These are phyloP conservation scores for Nicotiana otophora DNA, from an alignment of 257 asterid genomes.

Conservation along the genomic window DNA sequence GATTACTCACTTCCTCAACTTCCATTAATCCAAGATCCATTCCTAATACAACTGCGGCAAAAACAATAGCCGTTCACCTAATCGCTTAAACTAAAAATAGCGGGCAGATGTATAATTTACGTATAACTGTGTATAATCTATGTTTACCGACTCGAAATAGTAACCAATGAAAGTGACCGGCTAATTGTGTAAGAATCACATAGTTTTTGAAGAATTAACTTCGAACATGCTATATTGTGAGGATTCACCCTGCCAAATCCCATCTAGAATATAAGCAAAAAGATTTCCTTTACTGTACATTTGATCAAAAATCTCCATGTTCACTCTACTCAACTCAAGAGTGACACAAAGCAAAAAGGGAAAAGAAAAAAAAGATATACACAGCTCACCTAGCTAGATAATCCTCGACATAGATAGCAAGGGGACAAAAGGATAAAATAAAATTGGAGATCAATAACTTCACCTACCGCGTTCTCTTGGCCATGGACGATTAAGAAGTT, in stretches of 20 bases:
- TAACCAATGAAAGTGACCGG: too few species aligned
- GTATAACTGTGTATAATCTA: too few species aligned
- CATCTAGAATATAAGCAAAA: background rate
- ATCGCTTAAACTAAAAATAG: too few species aligned
- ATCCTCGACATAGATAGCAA: slow-evolving; percentile 6
- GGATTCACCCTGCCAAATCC: background rate
- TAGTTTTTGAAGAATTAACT: background rate
- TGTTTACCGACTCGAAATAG: too few species aligned
- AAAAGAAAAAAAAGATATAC: background rate
- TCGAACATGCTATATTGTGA: background rate
- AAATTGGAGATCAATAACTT: background rate
- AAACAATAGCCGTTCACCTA: too few species aligned
- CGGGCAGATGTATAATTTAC: too few species aligned
- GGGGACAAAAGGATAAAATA: background rate
- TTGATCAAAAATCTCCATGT: slow-evolving; percentile 10
- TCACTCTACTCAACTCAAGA: slow-evolving; percentile 8
- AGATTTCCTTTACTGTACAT: slow-evolving; percentile 10
- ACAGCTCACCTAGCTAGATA: slow-evolving; percentile 1
- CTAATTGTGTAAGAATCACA: too few species aligned
- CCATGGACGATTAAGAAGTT: too few species aligned
- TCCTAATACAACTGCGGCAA: background rate
- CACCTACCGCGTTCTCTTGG: background rate
- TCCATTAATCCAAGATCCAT: background rate
- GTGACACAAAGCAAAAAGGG: background rate
- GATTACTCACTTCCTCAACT: background rate